Percentiles rank a stretch among this genome's conserved stretches.
Conservation (phyloP, 768 basidiomycete species). For the Daedaleopsis sinensis region DNA sequence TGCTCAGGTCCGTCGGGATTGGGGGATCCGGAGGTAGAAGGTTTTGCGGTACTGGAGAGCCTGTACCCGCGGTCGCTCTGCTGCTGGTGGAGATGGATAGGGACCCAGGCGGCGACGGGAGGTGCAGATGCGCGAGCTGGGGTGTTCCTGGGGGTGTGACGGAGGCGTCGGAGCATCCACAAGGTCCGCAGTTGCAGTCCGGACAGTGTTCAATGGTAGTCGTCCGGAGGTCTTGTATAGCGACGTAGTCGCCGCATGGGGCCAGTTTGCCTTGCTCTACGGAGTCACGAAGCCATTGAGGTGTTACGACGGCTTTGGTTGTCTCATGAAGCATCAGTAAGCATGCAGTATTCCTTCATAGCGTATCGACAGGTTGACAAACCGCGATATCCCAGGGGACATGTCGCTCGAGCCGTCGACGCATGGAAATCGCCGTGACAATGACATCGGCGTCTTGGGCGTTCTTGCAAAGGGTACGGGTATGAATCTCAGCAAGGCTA, state of each 20-base stretch:
- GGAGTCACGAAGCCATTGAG: conserved; percentile 71
- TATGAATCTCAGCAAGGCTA: conserved; percentile 31
- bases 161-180: conserved; percentile 26
- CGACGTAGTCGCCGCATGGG: conserved; percentile 59
- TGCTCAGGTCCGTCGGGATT: conserved; percentile 17
- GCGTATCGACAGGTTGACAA: no score
- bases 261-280: conserved; percentile 44
- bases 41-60: conserved; percentile 20
- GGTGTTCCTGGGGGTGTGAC: neutral
- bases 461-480: conserved; percentile 39
- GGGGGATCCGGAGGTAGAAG: conserved; percentile 27
- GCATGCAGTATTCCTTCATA: no score
- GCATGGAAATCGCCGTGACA: conserved; percentile 67
- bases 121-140: neutral
- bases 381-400: conserved; percentile 67
- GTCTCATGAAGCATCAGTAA: no score
- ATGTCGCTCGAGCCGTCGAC: conserved; percentile 70
- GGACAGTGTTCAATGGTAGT: conserved; percentile 50
- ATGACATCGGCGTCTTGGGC: conserved; percentile 61
- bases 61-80: neutral
- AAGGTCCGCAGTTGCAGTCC: conserved; percentile 32
- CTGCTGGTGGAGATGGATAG: neutral
- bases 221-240: conserved; percentile 52
- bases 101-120: conserved; percentile 8
- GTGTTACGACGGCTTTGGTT: conserved; percentile 68